Evolutionary conservation across 225 moss, liverwort and hornwort species (phyloP), one percentile per base, ranked within the genome.

Genomic region (Marchantia polymorpha): DNA sequence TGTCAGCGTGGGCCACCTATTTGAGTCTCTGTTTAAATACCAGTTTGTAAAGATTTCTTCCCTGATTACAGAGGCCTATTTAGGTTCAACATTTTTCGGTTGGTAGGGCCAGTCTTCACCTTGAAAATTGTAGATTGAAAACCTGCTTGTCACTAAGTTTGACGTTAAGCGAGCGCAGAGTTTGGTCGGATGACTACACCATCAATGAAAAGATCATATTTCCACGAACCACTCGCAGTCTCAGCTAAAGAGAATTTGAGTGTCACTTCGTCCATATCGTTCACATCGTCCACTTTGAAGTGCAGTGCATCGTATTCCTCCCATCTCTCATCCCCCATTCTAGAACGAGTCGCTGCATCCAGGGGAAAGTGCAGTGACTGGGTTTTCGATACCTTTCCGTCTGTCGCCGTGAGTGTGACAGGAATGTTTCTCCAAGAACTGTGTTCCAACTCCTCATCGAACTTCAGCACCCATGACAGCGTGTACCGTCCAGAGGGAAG

Each of bases 401-500:
- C 69, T 20, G 69, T 69, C 6, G 69, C 69, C 1, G 9, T 20
- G 69, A 69, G 14, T 15, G 69, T 6, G 11, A 69, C 69, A 15
- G 69, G 69, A 14, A 2, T 11, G 19, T 69, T 2, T 11, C 46
- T 0, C 69, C 69, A 69, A 9, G 12, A 8, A 2, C 5, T 4
- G 13, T 25, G 6, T 14, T 46, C 39, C 7, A 46, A 59, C 17
- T 13, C 64, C 50, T 9, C 12, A 7, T 63, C 61, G 47, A 83
- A 72, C 23, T 53, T 50, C 15, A 78, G 52, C 23, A 53, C 19
- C 72, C 77, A 77, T 13, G 72, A 78, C 14, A 82, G 10, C 10
- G 82, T 78, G 71, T 78, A 78, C 9, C 22, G 6, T 59, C 82
- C 82, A 22, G 76, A 59, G 75, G 77, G 68, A 9, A 82, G 25